Conservation (phyloP, 2,329 filamentous ascomycete genomes). For the Elsinoe necatrix region DNA sequence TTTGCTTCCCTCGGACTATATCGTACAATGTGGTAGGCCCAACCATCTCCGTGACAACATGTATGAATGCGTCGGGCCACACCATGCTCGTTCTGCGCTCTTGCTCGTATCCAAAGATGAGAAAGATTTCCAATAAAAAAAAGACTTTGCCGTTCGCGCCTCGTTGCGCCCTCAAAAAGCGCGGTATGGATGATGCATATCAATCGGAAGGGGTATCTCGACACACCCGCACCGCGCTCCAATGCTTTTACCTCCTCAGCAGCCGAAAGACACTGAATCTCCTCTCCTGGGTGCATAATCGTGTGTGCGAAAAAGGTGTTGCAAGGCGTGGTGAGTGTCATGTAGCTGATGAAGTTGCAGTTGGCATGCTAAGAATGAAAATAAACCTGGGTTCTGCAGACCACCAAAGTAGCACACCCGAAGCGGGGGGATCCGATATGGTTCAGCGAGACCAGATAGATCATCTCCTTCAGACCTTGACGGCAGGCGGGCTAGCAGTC, state of each 20-base stretch:
- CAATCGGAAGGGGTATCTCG: constrained; percentile 12
- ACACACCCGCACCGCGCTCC: constrained; percentile 6
- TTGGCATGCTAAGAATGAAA: not conserved
- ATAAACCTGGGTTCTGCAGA: not conserved
- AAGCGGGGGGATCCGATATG: too few relatives aligned
- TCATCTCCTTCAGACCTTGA: not conserved
- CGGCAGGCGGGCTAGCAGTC: not conserved
- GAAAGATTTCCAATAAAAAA: not conserved
- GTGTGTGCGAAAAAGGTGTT: not conserved
- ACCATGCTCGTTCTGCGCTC: not conserved
- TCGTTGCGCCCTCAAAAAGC: constrained; percentile 5
- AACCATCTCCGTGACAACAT: not conserved
- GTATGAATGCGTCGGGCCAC: not conserved
- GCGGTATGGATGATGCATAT: constrained; percentile 9
- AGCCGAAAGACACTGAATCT: not conserved
- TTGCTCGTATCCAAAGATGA: constrained; percentile 13
- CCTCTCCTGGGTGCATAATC: not conserved
- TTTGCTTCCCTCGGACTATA: not conserved
- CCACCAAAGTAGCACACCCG: not conserved
- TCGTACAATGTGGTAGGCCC: not conserved
- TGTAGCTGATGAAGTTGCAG: not conserved
- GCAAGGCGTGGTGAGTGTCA: not conserved
- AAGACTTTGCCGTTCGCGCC: constrained; percentile 9
- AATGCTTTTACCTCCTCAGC: constrained; percentile 5
- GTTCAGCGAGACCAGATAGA: not conserved